Percentiles rank a stretch among this genome's conserved stretches.
phyloP scores from a whole-genome alignment of 345 rosid genomes.

The Viola odorata region DNA sequence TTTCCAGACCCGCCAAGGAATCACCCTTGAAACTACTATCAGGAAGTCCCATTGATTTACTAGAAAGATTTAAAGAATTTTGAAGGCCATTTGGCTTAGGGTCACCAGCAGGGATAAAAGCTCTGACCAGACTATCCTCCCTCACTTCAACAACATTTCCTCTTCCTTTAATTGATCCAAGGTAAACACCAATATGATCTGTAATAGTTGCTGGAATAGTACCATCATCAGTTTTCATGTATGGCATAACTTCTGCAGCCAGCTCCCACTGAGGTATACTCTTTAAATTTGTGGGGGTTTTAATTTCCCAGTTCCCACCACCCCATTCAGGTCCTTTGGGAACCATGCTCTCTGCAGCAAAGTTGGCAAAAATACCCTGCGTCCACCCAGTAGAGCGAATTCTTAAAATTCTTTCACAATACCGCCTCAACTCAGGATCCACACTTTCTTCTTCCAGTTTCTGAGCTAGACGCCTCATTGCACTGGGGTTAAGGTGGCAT shows the following conservation, averaged over 20 bases:
- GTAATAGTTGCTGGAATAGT: slow-evolving; percentile 78
- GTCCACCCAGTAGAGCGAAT: slow-evolving; percentile 96
- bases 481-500: slow-evolving; percentile 98
- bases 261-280: slow-evolving; percentile 89
- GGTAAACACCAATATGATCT: slow-evolving; percentile 88
- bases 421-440: slow-evolving; percentile 83
- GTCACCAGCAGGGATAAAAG: slow-evolving; percentile 46
- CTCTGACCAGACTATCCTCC: slow-evolving; percentile 74
- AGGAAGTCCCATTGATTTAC: slow-evolving; percentile 40
- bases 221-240: slow-evolving; percentile 95
- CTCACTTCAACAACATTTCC: slow-evolving; percentile 83
- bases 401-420: slow-evolving; percentile 91
- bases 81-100: slow-evolving; percentile 39
- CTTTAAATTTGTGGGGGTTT: slow-evolving; percentile 77
- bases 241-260: slow-evolving; percentile 96
- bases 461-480: slow-evolving; percentile 97
- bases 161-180: slow-evolving; percentile 91
- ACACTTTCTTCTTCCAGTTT: slow-evolving; percentile 86
- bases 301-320: slow-evolving; percentile 99
- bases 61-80: slow-evolving; percentile 42
- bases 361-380: slow-evolving; percentile 96
- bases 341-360: slow-evolving; percentile 98
- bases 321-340: slow-evolving; percentile 99
- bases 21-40: slow-evolving; percentile 42
- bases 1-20: slow-evolving; percentile 80